These are phyloP conservation scores for Alternaria ethzedia DNA, from an alignment of 2,329 filamentous ascomycete genomes.

Conservation along the genomic window DNA sequence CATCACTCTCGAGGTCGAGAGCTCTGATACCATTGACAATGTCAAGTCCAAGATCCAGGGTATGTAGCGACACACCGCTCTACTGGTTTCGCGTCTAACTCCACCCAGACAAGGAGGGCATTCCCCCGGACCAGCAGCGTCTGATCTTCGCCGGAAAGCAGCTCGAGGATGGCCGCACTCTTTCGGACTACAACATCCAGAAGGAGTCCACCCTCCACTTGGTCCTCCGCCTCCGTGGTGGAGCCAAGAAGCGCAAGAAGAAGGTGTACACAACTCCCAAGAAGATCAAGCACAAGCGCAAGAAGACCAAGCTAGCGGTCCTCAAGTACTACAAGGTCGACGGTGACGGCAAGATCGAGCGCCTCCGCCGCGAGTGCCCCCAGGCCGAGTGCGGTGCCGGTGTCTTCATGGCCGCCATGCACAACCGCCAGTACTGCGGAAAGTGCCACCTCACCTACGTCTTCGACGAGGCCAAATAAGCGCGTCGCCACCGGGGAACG, in stretches of 20 bases:
- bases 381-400: conserved; percentile 86
- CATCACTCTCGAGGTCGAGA: conserved; percentile 99
- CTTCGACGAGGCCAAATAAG: conserved; percentile 69
- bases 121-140: conserved; percentile 98
- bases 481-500: conserved; percentile 17
- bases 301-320: conserved; percentile 99
- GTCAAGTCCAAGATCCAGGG: conserved; percentile 96
- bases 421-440: conserved; percentile 97
- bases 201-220: conserved; percentile 99
- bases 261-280: conserved; percentile 99
- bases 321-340: conserved; percentile 99
- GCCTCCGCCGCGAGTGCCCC: conserved; percentile 97
- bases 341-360: conserved; percentile 99
- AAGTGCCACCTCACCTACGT: conserved; percentile 75
- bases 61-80: conserved; percentile 43
- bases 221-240: conserved; percentile 97
- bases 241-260: conserved; percentile 98
- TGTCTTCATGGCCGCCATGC: conserved; percentile 99
- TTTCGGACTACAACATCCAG: conserved; percentile 99
- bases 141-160: conserved; percentile 99
- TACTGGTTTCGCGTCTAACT: conserved; percentile 27
- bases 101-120: conserved; percentile 95
- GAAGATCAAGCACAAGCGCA: conserved; percentile 99
- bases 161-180: conserved; percentile 98
- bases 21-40: conserved; percentile 99